Percentiles rank a stretch among this genome's conserved stretches.
phyloP scores from a whole-genome alignment of 2,329 filamentous ascomycete genomes.

The Ambrosiella beaveri region DNA sequence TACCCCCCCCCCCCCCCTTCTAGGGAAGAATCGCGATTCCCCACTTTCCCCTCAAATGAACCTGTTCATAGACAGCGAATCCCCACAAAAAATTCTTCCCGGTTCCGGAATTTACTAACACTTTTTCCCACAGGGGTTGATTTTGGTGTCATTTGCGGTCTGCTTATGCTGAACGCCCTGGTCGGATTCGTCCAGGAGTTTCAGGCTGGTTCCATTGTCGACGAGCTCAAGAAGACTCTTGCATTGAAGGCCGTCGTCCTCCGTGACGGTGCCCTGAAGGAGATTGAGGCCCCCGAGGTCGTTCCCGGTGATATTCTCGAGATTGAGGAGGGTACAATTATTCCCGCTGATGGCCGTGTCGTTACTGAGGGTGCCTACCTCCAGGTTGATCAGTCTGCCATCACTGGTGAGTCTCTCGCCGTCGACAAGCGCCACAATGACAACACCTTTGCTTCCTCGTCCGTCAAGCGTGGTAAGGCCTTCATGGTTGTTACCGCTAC shows the following conservation, averaged over 20 bases:
- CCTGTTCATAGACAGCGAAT: background rate
- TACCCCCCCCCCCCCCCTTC: background rate
- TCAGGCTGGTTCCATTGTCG: slow-evolving; percentile 78
- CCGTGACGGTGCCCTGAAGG: slow-evolving; percentile 57
- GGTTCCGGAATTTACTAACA: slow-evolving; percentile 5
- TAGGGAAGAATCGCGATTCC: background rate
- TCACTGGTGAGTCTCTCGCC: slow-evolving; percentile 81
- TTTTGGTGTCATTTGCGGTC: slow-evolving; percentile 75
- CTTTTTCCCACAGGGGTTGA: slow-evolving; percentile 43
- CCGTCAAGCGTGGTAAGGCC: slow-evolving; percentile 78
- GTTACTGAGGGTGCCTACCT: slow-evolving; percentile 71
- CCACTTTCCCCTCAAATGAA: background rate
- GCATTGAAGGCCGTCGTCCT: slow-evolving; percentile 77
- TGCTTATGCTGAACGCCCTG: slow-evolving; percentile 66
- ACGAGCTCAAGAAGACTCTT: slow-evolving; percentile 78
- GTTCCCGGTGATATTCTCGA: slow-evolving; percentile 82
- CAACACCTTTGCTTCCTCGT: slow-evolving; percentile 68
- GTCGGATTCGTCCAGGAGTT: slow-evolving; percentile 84
- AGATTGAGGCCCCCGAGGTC: slow-evolving; percentile 67
- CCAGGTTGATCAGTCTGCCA: slow-evolving; percentile 81
- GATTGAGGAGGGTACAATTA: slow-evolving; percentile 76
- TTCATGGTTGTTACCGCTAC: slow-evolving; percentile 69
- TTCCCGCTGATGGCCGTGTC: slow-evolving; percentile 74
- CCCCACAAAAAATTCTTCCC: no score
- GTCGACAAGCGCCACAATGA: slow-evolving; percentile 77